A percentile compares a stretch with the other conserved stretches of the same genome.
phyloP scores from a whole-genome alignment of 352 stramenopile species.

The Globisporangium alternatum region DNA sequence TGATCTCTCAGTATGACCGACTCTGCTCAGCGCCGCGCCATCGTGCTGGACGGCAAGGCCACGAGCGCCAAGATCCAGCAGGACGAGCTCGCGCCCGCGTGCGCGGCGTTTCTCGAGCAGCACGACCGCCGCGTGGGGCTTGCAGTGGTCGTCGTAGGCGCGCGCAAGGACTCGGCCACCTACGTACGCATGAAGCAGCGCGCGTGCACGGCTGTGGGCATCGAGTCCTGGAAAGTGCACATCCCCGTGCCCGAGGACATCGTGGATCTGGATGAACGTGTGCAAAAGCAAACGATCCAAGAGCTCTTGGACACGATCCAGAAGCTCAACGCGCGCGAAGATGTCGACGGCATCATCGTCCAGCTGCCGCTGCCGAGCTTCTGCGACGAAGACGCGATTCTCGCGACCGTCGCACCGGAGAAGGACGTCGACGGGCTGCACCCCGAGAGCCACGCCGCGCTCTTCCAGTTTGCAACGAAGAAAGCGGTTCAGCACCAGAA shows the following conservation, averaged over 20 bases:
- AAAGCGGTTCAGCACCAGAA: constrained; percentile 21
- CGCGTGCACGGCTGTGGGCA: constrained; percentile 92
- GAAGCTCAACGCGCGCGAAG: constrained; percentile 56
- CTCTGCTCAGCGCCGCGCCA: not conserved
- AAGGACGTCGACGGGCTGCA: constrained; percentile 99
- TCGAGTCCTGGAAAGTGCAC: constrained; percentile 86
- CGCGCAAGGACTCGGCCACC: constrained; percentile 93
- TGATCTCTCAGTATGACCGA: not conserved
- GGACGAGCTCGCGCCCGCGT: constrained; percentile 79
- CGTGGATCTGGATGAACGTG: constrained; percentile 3
- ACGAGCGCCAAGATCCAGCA: constrained; percentile 81
- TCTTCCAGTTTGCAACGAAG: constrained; percentile 77
- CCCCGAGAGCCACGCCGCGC: constrained; percentile 93
- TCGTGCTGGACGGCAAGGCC: constrained; percentile 77
- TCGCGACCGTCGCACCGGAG: constrained; percentile 84
- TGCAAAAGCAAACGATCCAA: constrained; percentile 18
- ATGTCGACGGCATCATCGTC: constrained; percentile 86
- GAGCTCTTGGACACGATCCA: constrained; percentile 56
- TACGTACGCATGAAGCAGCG: constrained; percentile 99
- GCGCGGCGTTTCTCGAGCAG: constrained; percentile 37
- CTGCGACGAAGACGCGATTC: constrained; percentile 92
- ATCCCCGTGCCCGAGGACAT: constrained; percentile 30
- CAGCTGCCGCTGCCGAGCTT: constrained; percentile 91
- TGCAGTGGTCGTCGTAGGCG: constrained; percentile 97
- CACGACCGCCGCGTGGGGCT: constrained; percentile 87